These are phyloP conservation scores for Penicillium sp. DNA, from an alignment of 2,329 filamentous ascomycete genomes.

Conservation along the genomic window DNA sequence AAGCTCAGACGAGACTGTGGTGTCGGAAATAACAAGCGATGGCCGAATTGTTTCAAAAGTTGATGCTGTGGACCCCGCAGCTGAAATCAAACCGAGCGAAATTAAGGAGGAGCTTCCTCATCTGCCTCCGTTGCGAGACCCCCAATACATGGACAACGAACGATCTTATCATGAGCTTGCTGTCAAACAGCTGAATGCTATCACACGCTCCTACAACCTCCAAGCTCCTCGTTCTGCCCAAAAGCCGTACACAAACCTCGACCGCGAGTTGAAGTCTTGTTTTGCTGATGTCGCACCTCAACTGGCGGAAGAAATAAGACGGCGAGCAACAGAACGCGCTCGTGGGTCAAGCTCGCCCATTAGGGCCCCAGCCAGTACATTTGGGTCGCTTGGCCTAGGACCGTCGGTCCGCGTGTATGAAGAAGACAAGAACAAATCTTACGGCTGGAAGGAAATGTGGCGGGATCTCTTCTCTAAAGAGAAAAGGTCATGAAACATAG, in stretches of 20 bases:
- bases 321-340: conserved; percentile 58
- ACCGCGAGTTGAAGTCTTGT: conserved; percentile 76
- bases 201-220: conserved; percentile 87
- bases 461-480: conserved; percentile 65
- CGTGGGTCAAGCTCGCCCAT: conserved; percentile 36
- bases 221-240: conserved; percentile 91
- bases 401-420: conserved; percentile 66
- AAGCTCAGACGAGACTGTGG: not conserved
- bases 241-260: conserved; percentile 84
- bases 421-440: conserved; percentile 66
- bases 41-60: conserved; percentile 21
- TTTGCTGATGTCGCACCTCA: conserved; percentile 82
- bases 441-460: conserved; percentile 90
- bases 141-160: conserved; percentile 72
- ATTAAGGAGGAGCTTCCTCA: conserved; percentile 36
- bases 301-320: conserved; percentile 69
- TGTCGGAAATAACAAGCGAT: conserved; percentile 26
- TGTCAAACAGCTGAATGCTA: conserved; percentile 72
- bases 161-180: conserved; percentile 72
- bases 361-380: conserved; percentile 49
- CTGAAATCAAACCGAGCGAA: conserved; percentile 4
- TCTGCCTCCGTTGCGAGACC: conserved; percentile 71
- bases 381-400: conserved; percentile 59
- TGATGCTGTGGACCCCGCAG: not conserved
- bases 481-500: not conserved